Percentiles rank a stretch among this genome's conserved stretches.
Conservation (phyloP, 2,329 filamentous ascomycete species). For the Corynespora cassiicola region DNA sequence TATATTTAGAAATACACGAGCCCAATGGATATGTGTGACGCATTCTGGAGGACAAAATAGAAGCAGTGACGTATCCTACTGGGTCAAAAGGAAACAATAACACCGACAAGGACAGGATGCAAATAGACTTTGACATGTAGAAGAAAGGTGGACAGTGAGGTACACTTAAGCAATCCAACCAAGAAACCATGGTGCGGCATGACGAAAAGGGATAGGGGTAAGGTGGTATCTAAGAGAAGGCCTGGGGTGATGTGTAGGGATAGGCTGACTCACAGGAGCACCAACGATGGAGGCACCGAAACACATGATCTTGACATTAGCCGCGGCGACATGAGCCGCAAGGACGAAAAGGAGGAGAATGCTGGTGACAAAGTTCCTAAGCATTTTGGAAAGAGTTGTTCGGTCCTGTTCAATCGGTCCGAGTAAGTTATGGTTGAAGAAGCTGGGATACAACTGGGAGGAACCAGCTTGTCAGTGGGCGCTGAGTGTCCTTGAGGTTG, state of each 20-base stretch:
- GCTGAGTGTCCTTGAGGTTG: not conserved
- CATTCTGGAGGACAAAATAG: no score
- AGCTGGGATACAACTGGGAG: not conserved
- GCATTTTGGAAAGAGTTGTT: not conserved
- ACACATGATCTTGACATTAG: conserved; percentile 41
- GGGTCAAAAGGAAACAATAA: no score
- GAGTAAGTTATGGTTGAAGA: no score
- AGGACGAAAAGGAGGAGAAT: conserved; percentile 19
- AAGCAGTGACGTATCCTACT: no score
- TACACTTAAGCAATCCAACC: not conserved
- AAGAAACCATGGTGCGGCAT: no score
- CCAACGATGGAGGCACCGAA: conserved; percentile 44
- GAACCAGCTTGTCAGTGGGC: not conserved
- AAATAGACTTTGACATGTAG: no score
- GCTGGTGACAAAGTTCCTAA: not conserved
- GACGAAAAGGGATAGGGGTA: no score
- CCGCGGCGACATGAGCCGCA: conserved; percentile 23
- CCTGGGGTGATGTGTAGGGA: conserved; percentile 2
- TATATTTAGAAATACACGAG: no score
- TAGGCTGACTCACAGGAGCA: conserved; percentile 9
- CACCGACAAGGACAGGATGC: no score
- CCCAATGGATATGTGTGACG: no score
- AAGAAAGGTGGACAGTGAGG: not conserved
- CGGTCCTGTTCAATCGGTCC: no score
- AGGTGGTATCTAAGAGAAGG: not conserved